Evolutionary conservation across 805 yeast species (phyloP).

Genomic region (Wickerhamiella sergipiensis): DNA sequence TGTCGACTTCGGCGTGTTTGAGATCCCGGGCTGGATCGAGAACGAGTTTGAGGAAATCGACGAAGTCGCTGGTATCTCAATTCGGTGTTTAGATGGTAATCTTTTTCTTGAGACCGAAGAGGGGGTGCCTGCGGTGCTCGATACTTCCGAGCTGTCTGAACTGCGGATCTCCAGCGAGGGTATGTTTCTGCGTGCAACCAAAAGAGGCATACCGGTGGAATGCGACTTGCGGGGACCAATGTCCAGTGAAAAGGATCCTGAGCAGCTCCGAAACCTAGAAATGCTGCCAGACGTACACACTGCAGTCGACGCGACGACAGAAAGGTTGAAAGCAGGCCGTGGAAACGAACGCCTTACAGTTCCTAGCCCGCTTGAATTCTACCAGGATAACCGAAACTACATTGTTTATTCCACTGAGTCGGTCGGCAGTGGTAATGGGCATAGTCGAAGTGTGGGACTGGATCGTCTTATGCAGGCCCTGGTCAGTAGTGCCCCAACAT

Average conservation of each 20-base stretch:
- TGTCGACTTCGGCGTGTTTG: background rate
- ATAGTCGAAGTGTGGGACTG: background rate
- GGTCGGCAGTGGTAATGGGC: background rate
- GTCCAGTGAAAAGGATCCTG: no score
- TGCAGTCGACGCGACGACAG: background rate
- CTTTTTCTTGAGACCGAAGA: background rate
- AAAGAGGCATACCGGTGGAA: background rate
- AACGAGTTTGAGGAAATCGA: background rate
- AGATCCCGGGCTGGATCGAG: background rate
- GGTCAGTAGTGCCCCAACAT: background rate
- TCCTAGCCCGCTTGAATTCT: background rate
- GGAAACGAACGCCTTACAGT: background rate
- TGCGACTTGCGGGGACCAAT: background rate
- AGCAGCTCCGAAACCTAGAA: background rate
- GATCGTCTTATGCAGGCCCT: background rate
- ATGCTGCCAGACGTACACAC: background rate
- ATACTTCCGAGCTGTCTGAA: background rate
- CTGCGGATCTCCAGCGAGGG: background rate
- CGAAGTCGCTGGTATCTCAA: background rate
- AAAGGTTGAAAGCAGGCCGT: background rate
- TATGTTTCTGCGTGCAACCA: background rate
- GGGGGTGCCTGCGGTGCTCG: background rate
- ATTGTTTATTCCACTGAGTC: background rate
- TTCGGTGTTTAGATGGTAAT: background rate
- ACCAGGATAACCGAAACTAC: background rate